Base-by-base conservation (phyloP, 2,329 filamentous ascomycete species). In the Chrysoporthe puriensis region DNA sequence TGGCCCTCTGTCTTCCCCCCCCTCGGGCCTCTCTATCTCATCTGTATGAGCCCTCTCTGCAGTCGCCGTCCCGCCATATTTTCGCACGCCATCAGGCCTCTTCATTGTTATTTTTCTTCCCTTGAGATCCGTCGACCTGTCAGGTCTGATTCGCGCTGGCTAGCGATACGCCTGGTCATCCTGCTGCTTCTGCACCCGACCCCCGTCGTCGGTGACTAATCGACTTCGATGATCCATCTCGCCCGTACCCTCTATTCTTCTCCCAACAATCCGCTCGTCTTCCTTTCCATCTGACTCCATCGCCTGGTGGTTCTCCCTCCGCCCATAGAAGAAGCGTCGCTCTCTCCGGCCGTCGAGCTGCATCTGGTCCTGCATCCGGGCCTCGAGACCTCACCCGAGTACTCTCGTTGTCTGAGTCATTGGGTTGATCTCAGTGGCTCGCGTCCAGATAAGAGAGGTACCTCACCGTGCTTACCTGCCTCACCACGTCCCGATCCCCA, bases 151-250 rank as follows among this genome's bases (percentile, higher is more conserved):
- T 14, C 21, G 26, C 32, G 50, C 50, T 32, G 50, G 16, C 50
- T 16, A 54, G 50, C 13, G 50, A 54, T 21, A 54, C 14, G n/a
- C 21, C 26, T 40, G 36, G 36, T 21, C 21, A 52, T 52, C 11
- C 50, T 54, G 50, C 21, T 54, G 16, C 8, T 21, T 21, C 46
- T 54, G 50, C 50, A 54, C 50, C 32, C 26, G 50, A 54, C 50
- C 52, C 9, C 18, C 57, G 57, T 21, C 18, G 40, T 43, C 40
- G n/a, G 54, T 57, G 54, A 57, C 54, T 57, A 57, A 60, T 60
- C 36, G n/a, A 40, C 40, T 44, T 60, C 36, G 57, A 40, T 43
- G 57, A 54, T 54, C 57, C 21, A 43, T 60, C 57, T 16, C 40
- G 34, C 54, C 32, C 54, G 18, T 57, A 13, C 26, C 34, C 54